These are phyloP conservation scores for Gamarada debralockiae DNA, from an alignment of 495 filamentous ascomycete genomes.

Conservation along the genomic window DNA sequence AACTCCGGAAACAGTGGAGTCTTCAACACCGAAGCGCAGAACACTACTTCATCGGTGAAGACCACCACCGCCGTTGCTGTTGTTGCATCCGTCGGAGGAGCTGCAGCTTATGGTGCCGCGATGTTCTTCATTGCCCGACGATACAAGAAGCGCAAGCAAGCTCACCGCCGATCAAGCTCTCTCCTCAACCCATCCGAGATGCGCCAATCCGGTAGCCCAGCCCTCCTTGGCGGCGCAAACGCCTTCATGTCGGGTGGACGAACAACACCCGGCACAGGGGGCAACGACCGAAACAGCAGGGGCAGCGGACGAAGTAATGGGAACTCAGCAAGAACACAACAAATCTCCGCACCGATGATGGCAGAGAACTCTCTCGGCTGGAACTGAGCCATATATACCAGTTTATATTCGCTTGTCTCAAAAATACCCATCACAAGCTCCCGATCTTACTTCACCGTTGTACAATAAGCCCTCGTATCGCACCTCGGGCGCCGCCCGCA, in stretches of 20 bases:
- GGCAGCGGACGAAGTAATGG: constrained; percentile 67
- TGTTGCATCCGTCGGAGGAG: constrained; percentile 71
- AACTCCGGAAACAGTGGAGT: constrained; percentile 30
- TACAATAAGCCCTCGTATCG: constrained; percentile 14
- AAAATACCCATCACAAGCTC: constrained; percentile 17
- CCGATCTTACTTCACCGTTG: constrained; percentile 6
- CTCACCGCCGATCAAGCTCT: constrained; percentile 75
- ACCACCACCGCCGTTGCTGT: constrained; percentile 83
- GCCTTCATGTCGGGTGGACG: constrained; percentile 50
- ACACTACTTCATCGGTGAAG: constrained; percentile 50
- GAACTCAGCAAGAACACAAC: constrained; percentile 66
- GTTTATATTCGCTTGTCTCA: constrained; percentile 4
- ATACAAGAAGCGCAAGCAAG: constrained; percentile 82
- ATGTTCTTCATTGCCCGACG: constrained; percentile 95
- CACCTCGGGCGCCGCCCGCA: constrained; percentile 6
- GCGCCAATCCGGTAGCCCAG: constrained; percentile 52
- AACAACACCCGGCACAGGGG: constrained; percentile 41
- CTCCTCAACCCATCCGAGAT: constrained; percentile 46
- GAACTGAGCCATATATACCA: constrained; percentile 60
- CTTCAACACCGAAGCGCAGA: constrained; percentile 29
- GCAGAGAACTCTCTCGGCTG: constrained; percentile 97
- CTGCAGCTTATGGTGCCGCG: constrained; percentile 91
- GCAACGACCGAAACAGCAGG: constrained; percentile 56
- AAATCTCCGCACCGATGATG: constrained; percentile 83
- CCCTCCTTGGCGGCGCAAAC: constrained; percentile 47